These are phyloP conservation scores for Phylloporus scabripes DNA, from an alignment of 768 basidiomycete species.

Conservation along the genomic window DNA sequence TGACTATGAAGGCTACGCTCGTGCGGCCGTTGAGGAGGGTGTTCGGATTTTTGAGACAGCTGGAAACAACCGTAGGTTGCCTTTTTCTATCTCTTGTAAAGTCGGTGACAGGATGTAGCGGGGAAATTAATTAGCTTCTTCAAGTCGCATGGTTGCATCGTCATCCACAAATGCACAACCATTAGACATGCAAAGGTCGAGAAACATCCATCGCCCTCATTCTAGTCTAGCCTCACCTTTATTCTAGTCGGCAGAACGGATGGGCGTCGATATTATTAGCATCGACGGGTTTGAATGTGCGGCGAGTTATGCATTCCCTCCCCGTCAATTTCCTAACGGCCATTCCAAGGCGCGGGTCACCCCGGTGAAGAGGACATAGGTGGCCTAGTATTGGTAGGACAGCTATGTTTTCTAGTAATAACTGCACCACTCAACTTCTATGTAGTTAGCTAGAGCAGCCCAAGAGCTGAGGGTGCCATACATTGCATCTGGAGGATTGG, in stretches of 20 bases:
- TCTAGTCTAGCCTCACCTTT: not conserved
- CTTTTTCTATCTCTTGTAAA: not conserved
- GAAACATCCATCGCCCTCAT: conserved; percentile 22
- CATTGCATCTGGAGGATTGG: conserved; percentile 89
- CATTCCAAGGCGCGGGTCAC: conserved; percentile 74
- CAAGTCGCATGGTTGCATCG: conserved; percentile 69
- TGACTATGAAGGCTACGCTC: conserved; percentile 80
- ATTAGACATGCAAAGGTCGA: conserved; percentile 78
- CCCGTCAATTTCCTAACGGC: conserved; percentile 6
- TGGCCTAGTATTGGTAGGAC: conserved; percentile 67
- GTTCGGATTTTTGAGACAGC: conserved; percentile 91
- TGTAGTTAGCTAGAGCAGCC: conserved; percentile 78
- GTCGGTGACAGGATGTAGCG: conserved; percentile 39
- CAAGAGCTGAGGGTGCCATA: conserved; percentile 80
- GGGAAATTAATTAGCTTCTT: conserved; percentile 74
- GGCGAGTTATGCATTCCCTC: conserved; percentile 14
- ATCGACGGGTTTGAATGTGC: conserved; percentile 91
- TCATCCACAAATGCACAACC: conserved; percentile 89
- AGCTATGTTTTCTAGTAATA: not conserved
- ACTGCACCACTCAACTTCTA: not conserved
- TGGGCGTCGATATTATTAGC: conserved; percentile 82
- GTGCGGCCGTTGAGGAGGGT: conserved; percentile 80
- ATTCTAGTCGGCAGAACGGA: conserved; percentile 53
- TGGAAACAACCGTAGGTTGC: conserved; percentile 73
- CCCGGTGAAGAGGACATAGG: conserved; percentile 95